Evolutionary conservation across 176 grass and related monocot species (phyloP).

Genomic region (Coix lacrymajobi): DNA sequence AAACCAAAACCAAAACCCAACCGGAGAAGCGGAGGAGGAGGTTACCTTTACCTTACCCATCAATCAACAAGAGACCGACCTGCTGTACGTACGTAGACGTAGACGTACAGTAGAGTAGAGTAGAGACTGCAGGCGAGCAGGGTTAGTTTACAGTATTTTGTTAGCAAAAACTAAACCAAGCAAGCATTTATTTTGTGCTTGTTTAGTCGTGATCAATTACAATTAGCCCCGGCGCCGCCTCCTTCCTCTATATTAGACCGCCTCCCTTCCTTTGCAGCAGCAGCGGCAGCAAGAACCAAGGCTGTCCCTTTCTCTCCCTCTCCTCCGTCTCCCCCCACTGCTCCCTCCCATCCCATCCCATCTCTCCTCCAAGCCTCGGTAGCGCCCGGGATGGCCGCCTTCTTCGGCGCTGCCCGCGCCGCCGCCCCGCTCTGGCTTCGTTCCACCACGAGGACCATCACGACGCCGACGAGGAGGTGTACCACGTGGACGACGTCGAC

Average conservation of each 20-base stretch:
- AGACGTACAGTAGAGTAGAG: no score
- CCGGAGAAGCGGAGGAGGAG: not conserved
- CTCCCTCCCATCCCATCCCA: not conserved
- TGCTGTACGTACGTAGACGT: not conserved
- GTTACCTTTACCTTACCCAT: not conserved
- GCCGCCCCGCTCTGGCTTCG: not conserved
- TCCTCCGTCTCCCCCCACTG: not conserved
- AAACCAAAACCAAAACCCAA: no score
- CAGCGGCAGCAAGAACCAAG: constrained; percentile 2
- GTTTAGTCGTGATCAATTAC: not conserved
- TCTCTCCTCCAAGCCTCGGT: not conserved
- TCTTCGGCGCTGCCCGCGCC: constrained; percentile 21
- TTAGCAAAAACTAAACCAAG: not conserved
- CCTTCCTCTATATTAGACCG: constrained; percentile 29
- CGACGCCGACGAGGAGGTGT: not conserved
- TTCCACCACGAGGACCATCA: not conserved
- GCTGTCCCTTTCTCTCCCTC: constrained; percentile 38
- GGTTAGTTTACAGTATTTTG: no score
- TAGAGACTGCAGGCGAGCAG: no score
- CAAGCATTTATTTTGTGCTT: not conserved
- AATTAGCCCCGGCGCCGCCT: not conserved
- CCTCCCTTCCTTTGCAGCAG: not conserved
- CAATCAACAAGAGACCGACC: not conserved
- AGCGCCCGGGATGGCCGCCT: constrained; percentile 7
- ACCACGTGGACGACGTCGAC: constrained; percentile 19